Percentiles rank a stretch among this genome's conserved stretches.
Conservation (phyloP, 208 protist species). For the Wallacemonas sp. region DNA sequence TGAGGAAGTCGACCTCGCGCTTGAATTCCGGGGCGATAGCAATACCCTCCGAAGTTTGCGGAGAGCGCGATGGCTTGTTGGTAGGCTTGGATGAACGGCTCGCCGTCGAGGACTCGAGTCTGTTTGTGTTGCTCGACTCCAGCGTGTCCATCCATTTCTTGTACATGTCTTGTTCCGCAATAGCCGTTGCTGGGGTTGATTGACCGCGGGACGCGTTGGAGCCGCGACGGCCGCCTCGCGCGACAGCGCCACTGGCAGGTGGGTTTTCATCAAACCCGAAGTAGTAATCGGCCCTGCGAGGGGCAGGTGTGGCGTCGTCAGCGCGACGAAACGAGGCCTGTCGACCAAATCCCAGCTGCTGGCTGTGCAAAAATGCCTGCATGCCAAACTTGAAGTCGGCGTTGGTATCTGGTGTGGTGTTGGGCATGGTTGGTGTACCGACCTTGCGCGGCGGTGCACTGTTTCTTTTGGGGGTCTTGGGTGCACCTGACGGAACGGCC, state of each 20-base stretch:
- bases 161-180: not conserved
- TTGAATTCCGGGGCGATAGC: slow-evolving; percentile 31
- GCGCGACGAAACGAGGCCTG: slow-evolving; percentile 59
- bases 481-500: not conserved
- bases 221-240: not conserved
- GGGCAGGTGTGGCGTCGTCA: slow-evolving; percentile 14
- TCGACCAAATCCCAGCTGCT: slow-evolving; percentile 58
- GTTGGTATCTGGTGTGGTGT: not conserved
- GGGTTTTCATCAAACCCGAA: slow-evolving; percentile 10
- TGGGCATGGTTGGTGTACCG: not conserved
- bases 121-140: slow-evolving; percentile 3
- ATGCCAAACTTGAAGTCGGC: slow-evolving; percentile 63
- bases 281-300: slow-evolving; percentile 13
- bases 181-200: not conserved
- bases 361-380: slow-evolving; percentile 65
- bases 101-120: not conserved
- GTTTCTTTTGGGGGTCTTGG: not conserved
- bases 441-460: not conserved
- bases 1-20: slow-evolving; percentile 40
- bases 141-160: slow-evolving; percentile 10
- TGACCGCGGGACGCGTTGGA: slow-evolving; percentile 6
- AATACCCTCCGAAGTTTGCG: not conserved
- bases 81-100: not conserved
- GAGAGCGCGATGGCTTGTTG: not conserved
- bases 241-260: not conserved